These are phyloP conservation scores for Hansenula anomala DNA, from an alignment of 1,139 yeast species.

Conservation along the genomic window DNA sequence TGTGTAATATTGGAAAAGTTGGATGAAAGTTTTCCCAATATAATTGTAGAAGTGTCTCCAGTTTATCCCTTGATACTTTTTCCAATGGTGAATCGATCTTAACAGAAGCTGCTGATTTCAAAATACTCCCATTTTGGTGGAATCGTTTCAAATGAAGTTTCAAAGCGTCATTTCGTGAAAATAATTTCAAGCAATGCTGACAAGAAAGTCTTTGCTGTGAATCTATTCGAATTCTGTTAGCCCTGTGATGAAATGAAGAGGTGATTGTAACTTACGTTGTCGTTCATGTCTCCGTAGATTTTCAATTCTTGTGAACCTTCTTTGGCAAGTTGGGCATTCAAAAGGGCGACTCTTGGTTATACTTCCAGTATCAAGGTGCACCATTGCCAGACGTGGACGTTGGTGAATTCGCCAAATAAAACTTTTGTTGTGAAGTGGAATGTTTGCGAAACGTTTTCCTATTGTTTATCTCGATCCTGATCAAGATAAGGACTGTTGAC, in stretches of 20 bases:
- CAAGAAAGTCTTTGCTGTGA: neutral
- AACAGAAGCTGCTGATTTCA: neutral
- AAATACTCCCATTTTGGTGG: neutral
- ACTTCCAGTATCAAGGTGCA: too few species aligned
- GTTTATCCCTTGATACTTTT: neutral
- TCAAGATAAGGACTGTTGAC: too few species aligned
- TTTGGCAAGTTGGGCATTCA: neutral
- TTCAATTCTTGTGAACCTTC: neutral
- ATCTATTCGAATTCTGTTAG: neutral
- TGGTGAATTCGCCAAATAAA: too few species aligned
- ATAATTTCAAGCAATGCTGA: neutral
- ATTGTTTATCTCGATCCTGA: too few species aligned
- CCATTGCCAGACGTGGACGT: too few species aligned
- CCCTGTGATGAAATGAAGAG: too few species aligned
- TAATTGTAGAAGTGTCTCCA: neutral
- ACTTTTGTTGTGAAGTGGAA: too few species aligned
- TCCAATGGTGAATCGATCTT: neutral
- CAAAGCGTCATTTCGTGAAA: slow-evolving; percentile 1
- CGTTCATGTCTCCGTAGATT: slow-evolving; percentile 1
- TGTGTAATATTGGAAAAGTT: neutral
- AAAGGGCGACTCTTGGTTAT: neutral
- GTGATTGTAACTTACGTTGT: neutral
- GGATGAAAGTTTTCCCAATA: slow-evolving; percentile 1
- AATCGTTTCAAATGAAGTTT: neutral
- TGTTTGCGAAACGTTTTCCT: too few species aligned